Percentiles rank a stretch among this genome's conserved stretches.
phyloP scores from a whole-genome alignment of 2,329 filamentous ascomycete species.

The Hymenoscyphus fructigenus region DNA sequence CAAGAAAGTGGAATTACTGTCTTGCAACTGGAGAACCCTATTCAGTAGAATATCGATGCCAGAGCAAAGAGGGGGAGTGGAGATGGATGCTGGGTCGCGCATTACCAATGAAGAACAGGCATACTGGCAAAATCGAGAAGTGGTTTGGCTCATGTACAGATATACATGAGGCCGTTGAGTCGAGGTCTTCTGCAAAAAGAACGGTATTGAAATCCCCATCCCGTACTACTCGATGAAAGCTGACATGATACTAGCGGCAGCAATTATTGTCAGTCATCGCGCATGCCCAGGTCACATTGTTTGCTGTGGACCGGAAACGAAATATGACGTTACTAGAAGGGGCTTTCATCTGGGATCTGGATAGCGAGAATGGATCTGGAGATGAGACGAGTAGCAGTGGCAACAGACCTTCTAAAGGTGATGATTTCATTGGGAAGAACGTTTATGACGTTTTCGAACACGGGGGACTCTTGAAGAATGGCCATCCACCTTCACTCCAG shows the following conservation, averaged over 20 bases:
- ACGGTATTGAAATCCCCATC: constrained; percentile 40
- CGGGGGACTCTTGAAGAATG: constrained; percentile 18
- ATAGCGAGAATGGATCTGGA: constrained; percentile 33
- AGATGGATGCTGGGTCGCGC: constrained; percentile 78
- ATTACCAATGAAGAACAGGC: constrained; percentile 63
- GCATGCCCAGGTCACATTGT: constrained; percentile 73
- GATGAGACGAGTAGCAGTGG: constrained; percentile 36
- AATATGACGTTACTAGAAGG: constrained; percentile 71
- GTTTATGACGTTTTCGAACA: constrained; percentile 64
- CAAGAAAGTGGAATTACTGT: constrained; percentile 59
- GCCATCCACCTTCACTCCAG: constrained; percentile 46
- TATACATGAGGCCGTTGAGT: constrained; percentile 71
- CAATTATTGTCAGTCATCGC: constrained; percentile 72
- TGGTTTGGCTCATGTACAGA: constrained; percentile 84
- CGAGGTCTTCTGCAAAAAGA: constrained; percentile 63
- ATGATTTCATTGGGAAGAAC: constrained; percentile 53
- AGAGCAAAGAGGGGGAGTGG: constrained; percentile 66
- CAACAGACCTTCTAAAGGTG: constrained; percentile 20
- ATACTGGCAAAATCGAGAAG: constrained; percentile 68
- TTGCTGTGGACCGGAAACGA: constrained; percentile 64
- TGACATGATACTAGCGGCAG: constrained; percentile 43
- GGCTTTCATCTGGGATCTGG: constrained; percentile 53
- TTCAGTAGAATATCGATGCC: constrained; percentile 68
- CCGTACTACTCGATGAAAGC: neutral
- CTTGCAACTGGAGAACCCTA: constrained; percentile 68